phyloP scores from a whole-genome alignment of 2,329 filamentous ascomycete genomes.

The Talaromyces sp. region DNA sequence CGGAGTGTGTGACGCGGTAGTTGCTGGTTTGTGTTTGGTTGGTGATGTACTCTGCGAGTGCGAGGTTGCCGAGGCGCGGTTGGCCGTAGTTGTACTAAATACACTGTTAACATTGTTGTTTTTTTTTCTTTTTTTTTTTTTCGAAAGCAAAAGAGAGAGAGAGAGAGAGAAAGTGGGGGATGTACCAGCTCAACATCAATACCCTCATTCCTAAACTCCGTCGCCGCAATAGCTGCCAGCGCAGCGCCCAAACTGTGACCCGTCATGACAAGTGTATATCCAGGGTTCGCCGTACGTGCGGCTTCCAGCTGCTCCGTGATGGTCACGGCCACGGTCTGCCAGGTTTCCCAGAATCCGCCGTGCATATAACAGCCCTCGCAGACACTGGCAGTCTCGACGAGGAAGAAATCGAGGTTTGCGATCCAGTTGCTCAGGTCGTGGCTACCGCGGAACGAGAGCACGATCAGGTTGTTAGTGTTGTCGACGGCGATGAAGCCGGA shows the following conservation, averaged over 20 bases:
- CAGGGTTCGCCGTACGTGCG: conserved; percentile 34
- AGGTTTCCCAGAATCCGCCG: conserved; percentile 44
- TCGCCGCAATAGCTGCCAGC: conserved; percentile 43
- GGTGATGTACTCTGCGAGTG: conserved; percentile 36
- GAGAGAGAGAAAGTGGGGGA: not conserved
- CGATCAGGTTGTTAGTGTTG: conserved; percentile 35
- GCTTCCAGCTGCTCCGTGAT: conserved; percentile 32
- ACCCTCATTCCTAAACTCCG: conserved; percentile 36
- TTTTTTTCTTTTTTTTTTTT: not conserved
- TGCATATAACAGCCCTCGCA: conserved; percentile 40
- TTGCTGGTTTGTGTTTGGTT: conserved; percentile 24
- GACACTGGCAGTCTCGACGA: conserved; percentile 26
- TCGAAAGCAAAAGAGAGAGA: not conserved
- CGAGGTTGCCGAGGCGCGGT: conserved; percentile 38
- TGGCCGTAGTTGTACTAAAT: conserved; percentile 39
- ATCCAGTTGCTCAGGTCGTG: conserved; percentile 26
- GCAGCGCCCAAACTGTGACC: conserved; percentile 49
- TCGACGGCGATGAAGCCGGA: conserved; percentile 49
- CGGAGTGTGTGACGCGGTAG: conserved; percentile 35
- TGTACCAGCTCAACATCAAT: conserved; percentile 37
- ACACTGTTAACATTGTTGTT: too few species aligned
- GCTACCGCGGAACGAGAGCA: conserved; percentile 35
- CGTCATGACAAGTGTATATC: conserved; percentile 38
- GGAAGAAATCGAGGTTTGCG: conserved; percentile 22
- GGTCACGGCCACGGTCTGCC: conserved; percentile 28